Evolutionary conservation across 345 rosid genomes (phyloP).

Genomic region (Euphorbia pulcherrima): DNA sequence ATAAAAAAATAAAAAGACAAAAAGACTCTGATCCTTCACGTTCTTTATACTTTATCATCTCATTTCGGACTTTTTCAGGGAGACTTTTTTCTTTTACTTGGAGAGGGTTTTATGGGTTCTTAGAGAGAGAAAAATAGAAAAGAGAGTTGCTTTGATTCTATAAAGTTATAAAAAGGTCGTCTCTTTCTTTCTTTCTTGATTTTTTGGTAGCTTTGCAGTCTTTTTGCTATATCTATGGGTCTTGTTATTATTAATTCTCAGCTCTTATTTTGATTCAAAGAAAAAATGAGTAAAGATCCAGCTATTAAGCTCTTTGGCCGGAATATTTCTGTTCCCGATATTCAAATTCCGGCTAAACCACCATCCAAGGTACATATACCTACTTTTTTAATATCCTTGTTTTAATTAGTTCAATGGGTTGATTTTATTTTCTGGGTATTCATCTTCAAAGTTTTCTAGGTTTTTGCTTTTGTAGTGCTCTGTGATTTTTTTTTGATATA

Average conservation of each 20-base stretch:
- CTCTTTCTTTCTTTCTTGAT: neutral
- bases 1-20: neutral
- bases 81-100: conserved; percentile 20
- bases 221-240: conserved; percentile 29
- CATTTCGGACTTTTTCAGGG: conserved; percentile 18
- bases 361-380: conserved; percentile 19
- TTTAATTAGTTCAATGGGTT: neutral
- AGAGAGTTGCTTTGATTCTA: neutral
- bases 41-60: conserved; percentile 45
- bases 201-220: conserved; percentile 3
- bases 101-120: conserved; percentile 27
- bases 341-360: conserved; percentile 38
- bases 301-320: conserved; percentile 73
- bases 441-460: conserved; percentile 1
- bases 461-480: neutral
- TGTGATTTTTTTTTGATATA: neutral
- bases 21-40: conserved; percentile 41
- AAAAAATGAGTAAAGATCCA: conserved; percentile 40
- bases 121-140: neutral
- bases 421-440: neutral
- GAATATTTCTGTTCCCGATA: conserved; percentile 51
- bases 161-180: conserved; percentile 11
- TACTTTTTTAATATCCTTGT: neutral
- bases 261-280: conserved; percentile 10
- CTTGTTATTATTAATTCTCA: conserved; percentile 21